Base-by-base conservation (phyloP, 169 alveolate genomes). In the Plasmodium gallinaceum region DNA sequence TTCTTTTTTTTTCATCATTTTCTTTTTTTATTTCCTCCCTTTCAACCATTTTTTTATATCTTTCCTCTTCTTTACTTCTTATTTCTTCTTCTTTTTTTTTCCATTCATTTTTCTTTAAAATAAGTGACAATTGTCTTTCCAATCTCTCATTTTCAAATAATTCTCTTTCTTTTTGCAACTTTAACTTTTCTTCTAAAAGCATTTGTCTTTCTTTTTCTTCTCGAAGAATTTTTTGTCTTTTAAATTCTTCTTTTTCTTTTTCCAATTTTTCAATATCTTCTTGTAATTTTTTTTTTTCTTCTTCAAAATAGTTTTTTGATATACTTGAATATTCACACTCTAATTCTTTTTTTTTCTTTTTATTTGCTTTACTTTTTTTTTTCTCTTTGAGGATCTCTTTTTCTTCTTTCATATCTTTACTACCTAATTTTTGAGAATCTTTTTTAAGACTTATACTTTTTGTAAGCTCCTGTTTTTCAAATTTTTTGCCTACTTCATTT, bases 161-260 rank as follows among this genome's bases (percentile, higher is more conserved):
- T 66, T 66, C 69, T 88, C 88, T 88, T 75, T 45, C 65, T 71
- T 42, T 95, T 88, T 75, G 93, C 88, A 26, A 94, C 86, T 66
- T 78, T 69, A 75, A 39, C 22, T 68, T 83, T 91, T 70, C 94
- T 75, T 62, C 73, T 69, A 86, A 69, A 32, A 51, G 95, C 94
- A 62, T 86, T 88, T 70, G 91, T 24, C 68, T 61, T 39, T 46
- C 80, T 14, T 85, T 66, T 22, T 76, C 70, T 14, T 76, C 66
- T 24, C 75, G 42, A 8, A 61, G 26, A 65, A 61, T 45, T 76
- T 76, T 76, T 42, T 76, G 76, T n/a, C 20, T 43, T 62, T 52
- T 39, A 42, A 76, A 46, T 46, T 76, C 76, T 68, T 76, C 88
- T 39, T 76, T 76, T 42, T 76, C 88, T 12, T 14, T 61, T 57